phyloP scores from a whole-genome alignment of 2,329 filamentous ascomycete genomes.

The Zelopaecilomyces penicillatus region DNA sequence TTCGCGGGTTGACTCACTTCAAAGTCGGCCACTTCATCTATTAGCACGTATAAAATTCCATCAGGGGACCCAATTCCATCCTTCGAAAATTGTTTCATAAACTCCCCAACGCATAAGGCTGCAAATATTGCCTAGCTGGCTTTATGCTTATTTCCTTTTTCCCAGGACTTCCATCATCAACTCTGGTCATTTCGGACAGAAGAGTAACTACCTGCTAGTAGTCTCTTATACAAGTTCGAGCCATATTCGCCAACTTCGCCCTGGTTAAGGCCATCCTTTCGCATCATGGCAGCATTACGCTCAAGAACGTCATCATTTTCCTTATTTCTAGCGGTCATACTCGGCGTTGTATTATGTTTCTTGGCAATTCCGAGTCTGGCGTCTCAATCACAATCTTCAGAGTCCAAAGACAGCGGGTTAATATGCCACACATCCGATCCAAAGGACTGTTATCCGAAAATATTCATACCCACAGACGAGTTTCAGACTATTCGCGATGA shows the following conservation, averaged over 20 bases:
- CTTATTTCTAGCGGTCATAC: constrained; percentile 15
- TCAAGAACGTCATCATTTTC: constrained; percentile 7
- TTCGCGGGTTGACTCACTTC: constrained; percentile 11
- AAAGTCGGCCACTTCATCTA: not conserved
- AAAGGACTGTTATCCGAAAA: constrained; percentile 55
- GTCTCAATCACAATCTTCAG: constrained; percentile 23
- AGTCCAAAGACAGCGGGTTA: constrained; percentile 40
- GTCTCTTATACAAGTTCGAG: too few species aligned
- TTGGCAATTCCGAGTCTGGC: constrained; percentile 17
- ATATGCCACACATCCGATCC: constrained; percentile 56
- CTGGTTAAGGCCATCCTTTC: too few species aligned
- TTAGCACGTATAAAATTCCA: too few species aligned
- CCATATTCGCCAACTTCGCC: too few species aligned
- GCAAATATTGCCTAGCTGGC: too few species aligned
- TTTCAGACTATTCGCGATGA: constrained; percentile 57
- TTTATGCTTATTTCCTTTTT: not conserved
- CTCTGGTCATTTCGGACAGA: too few species aligned
- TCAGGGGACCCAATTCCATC: too few species aligned
- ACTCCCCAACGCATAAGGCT: too few species aligned
- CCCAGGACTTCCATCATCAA: not conserved
- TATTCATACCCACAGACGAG: constrained; percentile 56
- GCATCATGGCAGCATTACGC: not conserved
- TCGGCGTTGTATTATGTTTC: constrained; percentile 20
- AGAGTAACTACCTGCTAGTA: too few species aligned
- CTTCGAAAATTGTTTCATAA: too few species aligned